Conservation (phyloP, 495 filamentous ascomycete genomes). For the Letharia columbiana region DNA sequence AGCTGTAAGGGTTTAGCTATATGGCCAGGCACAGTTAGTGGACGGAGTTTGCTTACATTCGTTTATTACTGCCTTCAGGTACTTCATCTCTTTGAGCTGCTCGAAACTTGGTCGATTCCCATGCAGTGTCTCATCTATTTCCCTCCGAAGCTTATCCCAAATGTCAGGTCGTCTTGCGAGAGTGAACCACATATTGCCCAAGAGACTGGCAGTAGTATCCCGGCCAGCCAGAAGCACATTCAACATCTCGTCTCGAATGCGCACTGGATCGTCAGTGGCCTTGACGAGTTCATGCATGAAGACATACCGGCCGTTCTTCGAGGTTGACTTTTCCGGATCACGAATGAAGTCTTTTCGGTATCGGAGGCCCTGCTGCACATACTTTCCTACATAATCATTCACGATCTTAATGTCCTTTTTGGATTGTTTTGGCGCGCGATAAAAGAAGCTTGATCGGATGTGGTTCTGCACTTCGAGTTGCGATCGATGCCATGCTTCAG, state of each 20-base stretch:
- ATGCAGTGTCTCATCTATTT: neutral
- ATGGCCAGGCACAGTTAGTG: neutral
- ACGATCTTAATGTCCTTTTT: neutral
- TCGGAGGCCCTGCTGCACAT: slow-evolving; percentile 38
- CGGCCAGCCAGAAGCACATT: slow-evolving; percentile 32
- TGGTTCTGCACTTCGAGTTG: neutral
- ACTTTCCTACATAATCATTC: neutral
- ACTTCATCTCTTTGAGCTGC: slow-evolving; percentile 2
- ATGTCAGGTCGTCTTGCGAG: neutral
- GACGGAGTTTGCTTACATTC: neutral
- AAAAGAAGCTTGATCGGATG: neutral
- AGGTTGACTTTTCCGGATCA: neutral
- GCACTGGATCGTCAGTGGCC: slow-evolving; percentile 36
- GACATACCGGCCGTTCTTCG: slow-evolving; percentile 11
- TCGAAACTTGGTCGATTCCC: neutral
- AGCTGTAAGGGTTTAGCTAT: neutral
- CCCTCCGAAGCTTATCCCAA: slow-evolving; percentile 16
- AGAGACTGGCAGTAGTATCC: slow-evolving; percentile 52
- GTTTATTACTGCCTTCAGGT: slow-evolving; percentile 31
- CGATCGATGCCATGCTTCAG: neutral
- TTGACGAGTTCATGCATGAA: slow-evolving; percentile 38
- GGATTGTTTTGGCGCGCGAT: neutral
- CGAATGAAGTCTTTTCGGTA: neutral
- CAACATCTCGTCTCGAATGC: slow-evolving; percentile 38
- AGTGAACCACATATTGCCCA: slow-evolving; percentile 38